Conservation (phyloP, 2,329 filamentous ascomycete species). For the Pseudogymnoascus sp. region DNA sequence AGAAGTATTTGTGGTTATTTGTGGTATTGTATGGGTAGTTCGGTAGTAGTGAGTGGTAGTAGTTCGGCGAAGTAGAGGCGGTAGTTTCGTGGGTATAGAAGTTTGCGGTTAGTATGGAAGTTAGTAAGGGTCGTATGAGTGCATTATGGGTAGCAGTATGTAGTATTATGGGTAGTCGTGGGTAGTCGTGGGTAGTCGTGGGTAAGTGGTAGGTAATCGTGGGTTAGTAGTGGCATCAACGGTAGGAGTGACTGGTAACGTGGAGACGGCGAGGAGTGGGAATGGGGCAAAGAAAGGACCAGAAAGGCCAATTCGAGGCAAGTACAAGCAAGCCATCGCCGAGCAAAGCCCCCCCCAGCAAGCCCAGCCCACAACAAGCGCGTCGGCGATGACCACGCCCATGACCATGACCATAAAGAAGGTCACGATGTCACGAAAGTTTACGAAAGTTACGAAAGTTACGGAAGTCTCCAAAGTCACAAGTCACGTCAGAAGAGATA, state of each 20-base stretch:
- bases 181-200: neutral
- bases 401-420: neutral
- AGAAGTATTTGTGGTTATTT: neutral
- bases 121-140: neutral
- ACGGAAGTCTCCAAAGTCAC: neutral
- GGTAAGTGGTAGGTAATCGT: no score
- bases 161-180: neutral
- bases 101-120: neutral
- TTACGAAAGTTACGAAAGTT: neutral
- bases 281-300: neutral
- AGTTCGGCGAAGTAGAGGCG: neutral
- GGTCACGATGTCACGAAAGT: neutral
- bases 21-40: neutral
- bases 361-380: neutral
- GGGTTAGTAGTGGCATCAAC: no score
- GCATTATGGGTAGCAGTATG: neutral
- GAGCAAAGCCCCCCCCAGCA: neutral
- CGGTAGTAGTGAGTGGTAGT: neutral
- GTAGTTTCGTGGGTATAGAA: neutral
- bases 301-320: neutral
- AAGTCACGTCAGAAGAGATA: constrained; percentile 8
- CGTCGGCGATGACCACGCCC: neutral
- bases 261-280: neutral
- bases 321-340: neutral
- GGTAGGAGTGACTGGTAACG: neutral